A percentile compares a stretch with the other conserved stretches of the same genome.
Conservation (phyloP, 1,139 yeast genomes). For the Lodderomyces pseudojiufengensis region DNA sequence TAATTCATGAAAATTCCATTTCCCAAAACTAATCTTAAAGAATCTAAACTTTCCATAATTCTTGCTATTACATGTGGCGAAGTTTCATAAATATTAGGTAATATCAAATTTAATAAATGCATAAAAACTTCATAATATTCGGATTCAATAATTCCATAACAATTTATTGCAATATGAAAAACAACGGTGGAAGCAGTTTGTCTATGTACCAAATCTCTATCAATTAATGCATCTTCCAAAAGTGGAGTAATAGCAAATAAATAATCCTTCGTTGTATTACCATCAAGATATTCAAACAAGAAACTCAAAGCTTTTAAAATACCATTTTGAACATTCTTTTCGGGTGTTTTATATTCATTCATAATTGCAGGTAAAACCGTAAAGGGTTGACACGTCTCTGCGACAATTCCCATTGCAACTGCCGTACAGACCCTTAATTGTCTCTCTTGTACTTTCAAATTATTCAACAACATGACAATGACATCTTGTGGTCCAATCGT, state of each 20-base stretch:
- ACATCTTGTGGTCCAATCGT: slow-evolving; percentile 98
- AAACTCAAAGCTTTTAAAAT: slow-evolving; percentile 90
- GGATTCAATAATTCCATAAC: slow-evolving; percentile 71
- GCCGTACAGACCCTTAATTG: slow-evolving; percentile 97
- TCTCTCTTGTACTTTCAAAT: slow-evolving; percentile 89
- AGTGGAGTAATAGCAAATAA: slow-evolving; percentile 78
- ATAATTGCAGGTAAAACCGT: slow-evolving; percentile 94
- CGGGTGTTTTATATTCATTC: slow-evolving; percentile 94
- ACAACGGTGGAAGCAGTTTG: slow-evolving; percentile 94
- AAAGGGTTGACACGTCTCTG: slow-evolving; percentile 89
- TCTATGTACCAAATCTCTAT: slow-evolving; percentile 87
- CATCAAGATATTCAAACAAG: slow-evolving; percentile 88
- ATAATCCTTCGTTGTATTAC: slow-evolving; percentile 70
- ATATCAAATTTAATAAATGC: slow-evolving; percentile 67
- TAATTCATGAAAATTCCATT: slow-evolving; percentile 73
- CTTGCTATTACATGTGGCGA: slow-evolving; percentile 92
- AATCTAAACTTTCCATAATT: slow-evolving; percentile 76
- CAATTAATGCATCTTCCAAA: slow-evolving; percentile 86
- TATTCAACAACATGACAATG: slow-evolving; percentile 75
- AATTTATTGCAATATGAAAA: slow-evolving; percentile 75
- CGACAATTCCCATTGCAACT: slow-evolving; percentile 96
- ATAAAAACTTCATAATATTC: slow-evolving; percentile 60
- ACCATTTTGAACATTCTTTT: slow-evolving; percentile 93
- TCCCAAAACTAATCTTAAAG: slow-evolving; percentile 71
- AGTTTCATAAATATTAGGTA: slow-evolving; percentile 87